Conservation (phyloP, 495 filamentous ascomycete genomes). For the Trichoderma asperelloides region DNA sequence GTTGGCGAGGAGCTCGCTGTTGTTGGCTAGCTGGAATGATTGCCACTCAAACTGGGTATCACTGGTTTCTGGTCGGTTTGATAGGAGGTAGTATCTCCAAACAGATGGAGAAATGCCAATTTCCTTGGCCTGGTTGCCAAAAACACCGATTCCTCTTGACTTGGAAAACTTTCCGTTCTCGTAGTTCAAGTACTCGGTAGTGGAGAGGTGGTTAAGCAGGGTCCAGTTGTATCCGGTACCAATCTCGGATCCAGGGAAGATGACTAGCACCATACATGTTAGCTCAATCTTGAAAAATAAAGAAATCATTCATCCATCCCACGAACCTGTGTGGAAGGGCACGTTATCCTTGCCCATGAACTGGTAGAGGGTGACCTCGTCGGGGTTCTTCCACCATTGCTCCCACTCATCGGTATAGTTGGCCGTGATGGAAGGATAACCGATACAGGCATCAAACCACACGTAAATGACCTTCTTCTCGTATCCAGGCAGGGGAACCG, state of each 20-base stretch:
- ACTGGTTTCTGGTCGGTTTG: constrained; percentile 78
- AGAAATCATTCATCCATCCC: constrained; percentile 19
- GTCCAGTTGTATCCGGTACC: constrained; percentile 86
- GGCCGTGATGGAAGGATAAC: constrained; percentile 90
- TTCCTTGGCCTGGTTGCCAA: constrained; percentile 79
- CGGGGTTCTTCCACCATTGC: constrained; percentile 88
- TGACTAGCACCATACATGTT: constrained; percentile 39
- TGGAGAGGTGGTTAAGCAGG: constrained; percentile 77
- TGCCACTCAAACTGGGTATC: constrained; percentile 58
- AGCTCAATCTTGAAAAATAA: neutral
- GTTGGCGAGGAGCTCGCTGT: constrained; percentile 82
- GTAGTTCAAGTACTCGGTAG: constrained; percentile 94
- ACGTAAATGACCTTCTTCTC: constrained; percentile 88
- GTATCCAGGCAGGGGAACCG: constrained; percentile 57
- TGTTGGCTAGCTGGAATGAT: constrained; percentile 77
- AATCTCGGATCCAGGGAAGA: constrained; percentile 82
- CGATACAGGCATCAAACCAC: constrained; percentile 98
- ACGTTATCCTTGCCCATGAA: constrained; percentile 99
- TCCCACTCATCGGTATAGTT: constrained; percentile 90
- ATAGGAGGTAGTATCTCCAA: constrained; percentile 88
- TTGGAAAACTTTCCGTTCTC: constrained; percentile 96
- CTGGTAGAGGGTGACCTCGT: constrained; percentile 85
- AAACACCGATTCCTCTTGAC: constrained; percentile 80
- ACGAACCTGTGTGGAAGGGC: constrained; percentile 58
- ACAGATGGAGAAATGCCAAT: constrained; percentile 82